Base-by-base conservation (phyloP, 768 basidiomycete species). In the Mycena chlorophos region DNA sequence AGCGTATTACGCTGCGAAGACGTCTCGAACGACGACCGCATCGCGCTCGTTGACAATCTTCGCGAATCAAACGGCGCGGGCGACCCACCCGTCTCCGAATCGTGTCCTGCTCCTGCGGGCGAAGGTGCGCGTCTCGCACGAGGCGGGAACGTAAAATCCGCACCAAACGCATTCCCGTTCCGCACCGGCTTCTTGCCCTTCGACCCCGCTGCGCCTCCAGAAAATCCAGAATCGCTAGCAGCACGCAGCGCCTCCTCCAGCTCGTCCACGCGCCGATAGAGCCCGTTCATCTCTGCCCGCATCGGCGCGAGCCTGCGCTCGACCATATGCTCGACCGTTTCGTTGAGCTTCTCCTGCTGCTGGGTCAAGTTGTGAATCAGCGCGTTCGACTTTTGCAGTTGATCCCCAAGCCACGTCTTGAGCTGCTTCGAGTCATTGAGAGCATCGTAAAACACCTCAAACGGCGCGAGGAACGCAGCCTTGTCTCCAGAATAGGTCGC, bases 361-460 rank as follows among this genome's bases (percentile, higher is more conserved):
- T 84, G 81, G 29, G 78, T 71, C 52, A 84, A 68, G 22, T 71
- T 73, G 57, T 78, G 74, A 55, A 84, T 74, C 28, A 88, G 75
- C 14, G 79, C 61, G 51, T 79, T 82, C 30, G 86, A 84, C 65
- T 80, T 82, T 58, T 82, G 78, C 29, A 92, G 71, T 69, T 93
- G 90, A 42, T 89, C 87, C 22, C 77, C 74, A 5, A 94, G 76
- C 86, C 90, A 91, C 31, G 68, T 64, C 71, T 92, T 91, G 54
- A 94, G 80, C 65, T 89, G 83, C 65, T 83, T 86, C 16, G 88
- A 85, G 68, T 92, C 92, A 52, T 85, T 80, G 28, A 94, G 81
- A 3, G 90, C 86, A 56, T 94, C 91, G 66, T 92, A 94, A 69
- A 94, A 94, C 49, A 79, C 69, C 64, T 88, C 89, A 61, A 94